Conservation (phyloP, 768 basidiomycete species). For the Neoboletus magnificus region DNA sequence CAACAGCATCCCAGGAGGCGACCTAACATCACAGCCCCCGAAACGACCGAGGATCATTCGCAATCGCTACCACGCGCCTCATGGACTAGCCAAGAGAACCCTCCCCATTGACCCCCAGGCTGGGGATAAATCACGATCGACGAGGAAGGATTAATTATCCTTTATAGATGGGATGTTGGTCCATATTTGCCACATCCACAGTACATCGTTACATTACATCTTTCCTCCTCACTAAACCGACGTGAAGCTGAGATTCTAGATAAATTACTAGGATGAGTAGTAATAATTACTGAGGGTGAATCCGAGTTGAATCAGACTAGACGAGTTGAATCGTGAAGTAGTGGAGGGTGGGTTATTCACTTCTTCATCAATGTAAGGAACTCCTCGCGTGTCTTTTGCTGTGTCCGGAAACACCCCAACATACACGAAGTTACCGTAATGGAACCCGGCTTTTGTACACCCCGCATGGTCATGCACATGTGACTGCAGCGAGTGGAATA, state of each 20-base stretch:
- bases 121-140: slow-evolving; percentile 49
- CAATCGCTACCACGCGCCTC: slow-evolving; percentile 42
- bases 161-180: slow-evolving; percentile 1
- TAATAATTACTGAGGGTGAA: slow-evolving; percentile 22
- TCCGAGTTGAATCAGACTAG: slow-evolving; percentile 34
- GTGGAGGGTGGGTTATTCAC: slow-evolving; percentile 8
- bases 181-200: slow-evolving; percentile 8
- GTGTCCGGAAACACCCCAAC: slow-evolving; percentile 97
- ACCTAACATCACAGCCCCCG: slow-evolving; percentile 40
- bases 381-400: slow-evolving; percentile 98
- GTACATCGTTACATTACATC: slow-evolving; percentile 16
- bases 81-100: slow-evolving; percentile 54
- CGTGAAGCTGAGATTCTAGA: slow-evolving; percentile 9
- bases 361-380: slow-evolving; percentile 83
- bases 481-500: slow-evolving; percentile 50
- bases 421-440: slow-evolving; percentile 96
- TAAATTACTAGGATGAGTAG: slow-evolving; percentile 19
- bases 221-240: slow-evolving; percentile 10
- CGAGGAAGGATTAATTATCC: slow-evolving; percentile 50
- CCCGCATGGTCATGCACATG: slow-evolving; percentile 99
- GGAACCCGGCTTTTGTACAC: slow-evolving; percentile 97
- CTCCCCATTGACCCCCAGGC: slow-evolving; percentile 62
- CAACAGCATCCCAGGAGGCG: slow-evolving; percentile 35
- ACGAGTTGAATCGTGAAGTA: slow-evolving; percentile 49
- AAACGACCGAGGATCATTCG: slow-evolving; percentile 63